These are phyloP conservation scores for Arabidopsis hybrid DNA, from an alignment of 441 rosid genomes.

Conservation along the genomic window DNA sequence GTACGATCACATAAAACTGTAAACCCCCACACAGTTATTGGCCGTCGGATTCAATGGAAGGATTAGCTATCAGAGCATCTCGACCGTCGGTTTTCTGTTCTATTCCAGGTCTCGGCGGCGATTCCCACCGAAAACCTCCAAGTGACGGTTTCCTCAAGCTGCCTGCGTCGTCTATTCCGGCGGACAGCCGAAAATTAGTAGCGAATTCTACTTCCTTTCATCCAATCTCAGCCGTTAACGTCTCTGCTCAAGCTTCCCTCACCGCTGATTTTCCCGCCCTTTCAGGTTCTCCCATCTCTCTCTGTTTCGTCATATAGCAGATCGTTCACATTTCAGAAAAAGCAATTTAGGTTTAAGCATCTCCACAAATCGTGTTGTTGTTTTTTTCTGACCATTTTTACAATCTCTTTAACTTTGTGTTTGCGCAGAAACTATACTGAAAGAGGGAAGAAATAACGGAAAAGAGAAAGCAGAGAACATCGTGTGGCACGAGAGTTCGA, in stretches of 20 bases:
- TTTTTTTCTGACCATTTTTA: background rate
- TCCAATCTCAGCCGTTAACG: constrained; percentile 54
- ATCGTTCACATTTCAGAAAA: background rate
- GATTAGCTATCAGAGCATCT: constrained; percentile 36
- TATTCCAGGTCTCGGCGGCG: constrained; percentile 31
- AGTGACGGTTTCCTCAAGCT: constrained; percentile 40
- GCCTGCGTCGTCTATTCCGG: constrained; percentile 17
- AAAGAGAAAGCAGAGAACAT: constrained; percentile 62
- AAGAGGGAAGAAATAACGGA: constrained; percentile 43
- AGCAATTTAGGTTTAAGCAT: background rate
- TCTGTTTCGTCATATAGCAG: background rate
- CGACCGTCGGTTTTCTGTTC: constrained; percentile 35
- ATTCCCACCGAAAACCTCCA: constrained; percentile 9
- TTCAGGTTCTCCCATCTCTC: constrained; percentile 46
- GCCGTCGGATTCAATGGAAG: constrained; percentile 40
- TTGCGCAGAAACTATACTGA: constrained; percentile 33
- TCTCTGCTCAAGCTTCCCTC: constrained; percentile 47
- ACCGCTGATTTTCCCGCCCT: constrained; percentile 43
- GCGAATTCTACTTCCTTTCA: constrained; percentile 37
- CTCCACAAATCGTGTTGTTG: background rate
- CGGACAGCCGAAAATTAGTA: constrained; percentile 19
- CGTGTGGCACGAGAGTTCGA: constrained; percentile 69
- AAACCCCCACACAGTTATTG: background rate
- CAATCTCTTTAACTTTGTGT: background rate
- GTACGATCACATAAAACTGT: background rate